Evolutionary conservation across 495 filamentous ascomycete species (phyloP).

Genomic region (Talaromyces proteolyticus): DNA sequence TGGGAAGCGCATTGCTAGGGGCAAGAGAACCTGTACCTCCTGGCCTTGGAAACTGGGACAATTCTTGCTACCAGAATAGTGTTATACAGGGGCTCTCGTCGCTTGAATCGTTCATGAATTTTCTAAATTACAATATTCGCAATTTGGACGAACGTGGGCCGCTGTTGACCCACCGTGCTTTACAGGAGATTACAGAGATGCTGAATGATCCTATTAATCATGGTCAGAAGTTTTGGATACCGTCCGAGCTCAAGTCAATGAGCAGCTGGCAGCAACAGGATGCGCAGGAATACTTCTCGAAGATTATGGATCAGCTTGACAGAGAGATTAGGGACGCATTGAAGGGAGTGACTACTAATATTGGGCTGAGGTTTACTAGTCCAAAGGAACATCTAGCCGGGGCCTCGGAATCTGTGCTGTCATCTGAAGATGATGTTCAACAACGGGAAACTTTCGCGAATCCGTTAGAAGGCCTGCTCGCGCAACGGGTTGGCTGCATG

Average conservation of each 20-base stretch:
- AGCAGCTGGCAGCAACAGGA: constrained; percentile 96
- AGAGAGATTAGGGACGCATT: constrained; percentile 57
- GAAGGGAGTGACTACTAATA: constrained; percentile 30
- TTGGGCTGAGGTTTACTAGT: constrained; percentile 36
- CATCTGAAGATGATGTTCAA: constrained; percentile 2
- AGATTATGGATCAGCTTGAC: constrained; percentile 81
- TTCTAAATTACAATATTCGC: constrained; percentile 42
- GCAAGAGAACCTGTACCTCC: constrained; percentile 46
- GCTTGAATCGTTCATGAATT: constrained; percentile 54
- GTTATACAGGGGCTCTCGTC: constrained; percentile 84
- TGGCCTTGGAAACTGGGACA: constrained; percentile 85
- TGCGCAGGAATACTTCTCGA: constrained; percentile 95
- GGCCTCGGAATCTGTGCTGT: constrained; percentile 4
- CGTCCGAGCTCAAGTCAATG: constrained; percentile 73
- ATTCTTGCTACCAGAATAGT: constrained; percentile 97
- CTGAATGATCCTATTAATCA: constrained; percentile 63
- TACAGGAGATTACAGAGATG: constrained; percentile 57
- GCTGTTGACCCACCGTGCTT: constrained; percentile 45
- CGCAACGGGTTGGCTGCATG: constrained; percentile 86
- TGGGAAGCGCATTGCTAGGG: constrained; percentile 36
- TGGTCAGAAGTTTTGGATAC: constrained; percentile 72
- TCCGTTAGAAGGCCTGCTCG: constrained; percentile 82
- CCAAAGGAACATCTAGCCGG: constrained; percentile 34
- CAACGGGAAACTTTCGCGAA: constrained; percentile 32
- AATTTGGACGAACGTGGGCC: constrained; percentile 24